Conservation (phyloP, 257 asterid species). For the Catharanthus roseus region DNA sequence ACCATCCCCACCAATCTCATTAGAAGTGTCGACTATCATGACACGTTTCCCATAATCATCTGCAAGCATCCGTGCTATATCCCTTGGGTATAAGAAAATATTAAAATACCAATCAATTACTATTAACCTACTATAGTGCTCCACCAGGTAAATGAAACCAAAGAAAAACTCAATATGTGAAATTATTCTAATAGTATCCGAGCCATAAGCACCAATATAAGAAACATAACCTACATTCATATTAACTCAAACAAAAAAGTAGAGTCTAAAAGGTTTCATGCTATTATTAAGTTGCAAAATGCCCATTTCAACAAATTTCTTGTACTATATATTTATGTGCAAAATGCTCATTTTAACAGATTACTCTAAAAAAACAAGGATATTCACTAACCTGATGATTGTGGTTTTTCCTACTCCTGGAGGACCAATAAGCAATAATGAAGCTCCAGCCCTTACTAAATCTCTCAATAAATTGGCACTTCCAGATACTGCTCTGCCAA, state of each 20-base stretch:
- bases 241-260: not conserved
- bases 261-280: not conserved
- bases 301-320: not conserved
- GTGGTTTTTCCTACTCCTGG: conserved; percentile 99
- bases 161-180: not conserved
- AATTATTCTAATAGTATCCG: not conserved
- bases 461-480: conserved; percentile 81
- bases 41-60: conserved; percentile 84
- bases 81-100: conserved; percentile 45
- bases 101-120: conserved; percentile 11
- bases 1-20: conserved; percentile 98
- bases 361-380: not conserved
- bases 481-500: conserved; percentile 89
- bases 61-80: conserved; percentile 96
- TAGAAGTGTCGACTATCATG: conserved; percentile 98
- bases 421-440: conserved; percentile 84
- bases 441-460: conserved; percentile 72
- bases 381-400: conserved; percentile 62
- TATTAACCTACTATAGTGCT: not conserved
- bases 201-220: not conserved
- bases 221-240: not conserved
- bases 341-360: not conserved
- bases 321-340: too few relatives aligned
- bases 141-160: not conserved
- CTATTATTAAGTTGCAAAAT: not conserved